Conservation (phyloP, 495 filamentous ascomycete genomes). For the Hyphodiscus hymeniophilus region DNA sequence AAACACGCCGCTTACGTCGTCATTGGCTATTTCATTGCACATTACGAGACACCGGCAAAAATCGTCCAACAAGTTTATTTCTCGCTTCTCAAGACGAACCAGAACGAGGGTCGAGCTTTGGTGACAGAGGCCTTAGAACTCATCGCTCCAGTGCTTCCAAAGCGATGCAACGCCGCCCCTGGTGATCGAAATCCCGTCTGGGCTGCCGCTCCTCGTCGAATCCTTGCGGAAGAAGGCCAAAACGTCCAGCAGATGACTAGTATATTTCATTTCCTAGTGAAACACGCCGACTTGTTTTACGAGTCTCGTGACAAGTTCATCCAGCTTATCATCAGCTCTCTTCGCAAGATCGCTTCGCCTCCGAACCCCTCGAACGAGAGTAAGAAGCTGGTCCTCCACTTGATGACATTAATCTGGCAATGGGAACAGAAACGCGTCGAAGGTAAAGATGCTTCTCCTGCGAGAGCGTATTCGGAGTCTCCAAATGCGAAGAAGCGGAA, state of each 20-base stretch:
- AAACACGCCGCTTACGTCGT: constrained; percentile 97
- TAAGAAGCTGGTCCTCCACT: constrained; percentile 82
- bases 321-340: constrained; percentile 75
- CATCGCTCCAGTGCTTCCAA: constrained; percentile 87
- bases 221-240: constrained; percentile 89
- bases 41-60: constrained; percentile 93
- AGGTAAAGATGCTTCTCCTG: constrained; percentile 33
- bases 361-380: constrained; percentile 85
- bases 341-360: constrained; percentile 79
- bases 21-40: constrained; percentile 94
- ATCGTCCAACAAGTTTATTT: constrained; percentile 93
- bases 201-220: constrained; percentile 85
- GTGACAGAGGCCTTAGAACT: constrained; percentile 93
- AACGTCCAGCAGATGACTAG: constrained; percentile 94
- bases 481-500: constrained; percentile 70
- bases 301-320: constrained; percentile 88
- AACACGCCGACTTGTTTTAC: constrained; percentile 89
- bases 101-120: constrained; percentile 86
- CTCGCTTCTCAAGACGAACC: constrained; percentile 81
- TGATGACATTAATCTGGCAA: constrained; percentile 81
- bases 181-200: constrained; percentile 58
- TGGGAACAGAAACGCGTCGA: constrained; percentile 83
- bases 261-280: constrained; percentile 94
- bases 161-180: constrained; percentile 43
- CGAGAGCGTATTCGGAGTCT: constrained; percentile 51